Evolutionary conservation across 2,329 filamentous ascomycete genomes (phyloP).

Genomic region (Talaromyces sp.): DNA sequence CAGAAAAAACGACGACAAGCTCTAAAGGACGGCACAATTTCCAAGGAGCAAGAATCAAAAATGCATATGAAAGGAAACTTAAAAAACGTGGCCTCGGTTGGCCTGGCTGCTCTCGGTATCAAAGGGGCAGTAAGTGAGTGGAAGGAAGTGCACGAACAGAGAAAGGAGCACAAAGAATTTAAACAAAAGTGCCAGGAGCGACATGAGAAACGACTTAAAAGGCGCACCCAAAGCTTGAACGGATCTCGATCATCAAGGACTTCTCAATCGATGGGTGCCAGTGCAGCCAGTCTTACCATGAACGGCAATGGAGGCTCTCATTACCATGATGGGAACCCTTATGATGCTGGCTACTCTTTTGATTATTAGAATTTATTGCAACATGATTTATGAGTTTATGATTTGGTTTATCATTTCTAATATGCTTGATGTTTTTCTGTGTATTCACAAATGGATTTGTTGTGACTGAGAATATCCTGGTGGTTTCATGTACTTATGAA

Average conservation of each 20-base stretch:
- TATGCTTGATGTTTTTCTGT: neutral
- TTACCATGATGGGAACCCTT: slow-evolving; percentile 10
- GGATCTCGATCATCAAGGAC: slow-evolving; percentile 3
- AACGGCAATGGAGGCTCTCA: slow-evolving; percentile 3
- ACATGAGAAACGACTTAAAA: slow-evolving; percentile 41
- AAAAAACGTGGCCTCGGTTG: slow-evolving; percentile 61
- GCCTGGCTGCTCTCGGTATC: slow-evolving; percentile 63
- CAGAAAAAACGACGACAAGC: slow-evolving; percentile 54
- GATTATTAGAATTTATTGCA: neutral
- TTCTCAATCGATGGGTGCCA: slow-evolving; percentile 2
- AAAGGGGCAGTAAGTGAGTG: slow-evolving; percentile 62
- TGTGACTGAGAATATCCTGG: neutral
- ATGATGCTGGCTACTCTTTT: slow-evolving; percentile 2
- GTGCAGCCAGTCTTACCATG: slow-evolving; percentile 7
- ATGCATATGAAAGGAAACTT: slow-evolving; percentile 59
- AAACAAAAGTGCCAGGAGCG: slow-evolving; percentile 41
- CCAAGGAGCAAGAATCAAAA: slow-evolving; percentile 57
- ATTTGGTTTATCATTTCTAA: neutral
- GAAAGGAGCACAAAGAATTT: slow-evolving; percentile 50
- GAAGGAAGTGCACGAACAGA: slow-evolving; percentile 62
- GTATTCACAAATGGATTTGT: neutral
- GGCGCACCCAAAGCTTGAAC: slow-evolving; percentile 10
- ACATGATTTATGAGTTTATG: neutral
- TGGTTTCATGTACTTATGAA: neutral
- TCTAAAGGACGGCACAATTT: slow-evolving; percentile 61